phyloP scores from a whole-genome alignment of 2,329 filamentous ascomycete genomes.

The Cylindrodendrum hubeiense region DNA sequence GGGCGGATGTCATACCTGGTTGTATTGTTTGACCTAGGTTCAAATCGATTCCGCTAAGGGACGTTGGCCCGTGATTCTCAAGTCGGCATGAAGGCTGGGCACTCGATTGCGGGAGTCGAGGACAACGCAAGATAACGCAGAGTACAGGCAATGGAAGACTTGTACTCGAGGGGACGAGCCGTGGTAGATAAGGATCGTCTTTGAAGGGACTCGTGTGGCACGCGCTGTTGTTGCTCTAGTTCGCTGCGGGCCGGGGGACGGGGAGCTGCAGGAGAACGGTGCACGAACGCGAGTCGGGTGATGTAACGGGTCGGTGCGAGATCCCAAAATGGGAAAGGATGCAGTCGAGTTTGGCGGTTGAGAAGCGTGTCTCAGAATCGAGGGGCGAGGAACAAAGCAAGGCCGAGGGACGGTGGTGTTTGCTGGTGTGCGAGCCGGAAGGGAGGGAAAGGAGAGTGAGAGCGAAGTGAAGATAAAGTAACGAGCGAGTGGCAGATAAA shows the following conservation, averaged over 20 bases:
- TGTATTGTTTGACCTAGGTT: conserved; percentile 15
- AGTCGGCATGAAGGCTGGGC: conserved; percentile 15
- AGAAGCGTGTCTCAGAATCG: conserved; percentile 44
- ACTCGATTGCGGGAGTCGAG: background rate
- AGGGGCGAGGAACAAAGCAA: conserved; percentile 37
- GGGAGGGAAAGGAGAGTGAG: conserved; percentile 35
- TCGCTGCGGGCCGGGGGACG: conserved; percentile 40
- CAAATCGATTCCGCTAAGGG: conserved; percentile 1
- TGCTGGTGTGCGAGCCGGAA: conserved; percentile 39
- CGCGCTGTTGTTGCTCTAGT: conserved; percentile 39
- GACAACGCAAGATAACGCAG: conserved; percentile 22
- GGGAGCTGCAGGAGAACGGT: conserved; percentile 41
- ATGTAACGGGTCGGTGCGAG: conserved; percentile 29
- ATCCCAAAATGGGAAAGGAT: conserved; percentile 36
- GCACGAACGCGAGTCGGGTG: conserved; percentile 25
- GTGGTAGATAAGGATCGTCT: conserved; percentile 13
- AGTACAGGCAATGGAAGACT: conserved; percentile 18
- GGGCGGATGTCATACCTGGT: conserved; percentile 34
- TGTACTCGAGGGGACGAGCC: conserved; percentile 26
- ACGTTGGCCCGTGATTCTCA: conserved; percentile 16
- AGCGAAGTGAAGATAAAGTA: background rate
- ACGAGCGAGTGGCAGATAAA: conserved; percentile 23
- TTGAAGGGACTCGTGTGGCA: conserved; percentile 32
- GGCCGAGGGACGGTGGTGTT: conserved; percentile 25
- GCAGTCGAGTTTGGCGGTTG: conserved; percentile 34